Evolutionary conservation across 306 rosid species (phyloP).

Genomic region (Prunus mume): DNA sequence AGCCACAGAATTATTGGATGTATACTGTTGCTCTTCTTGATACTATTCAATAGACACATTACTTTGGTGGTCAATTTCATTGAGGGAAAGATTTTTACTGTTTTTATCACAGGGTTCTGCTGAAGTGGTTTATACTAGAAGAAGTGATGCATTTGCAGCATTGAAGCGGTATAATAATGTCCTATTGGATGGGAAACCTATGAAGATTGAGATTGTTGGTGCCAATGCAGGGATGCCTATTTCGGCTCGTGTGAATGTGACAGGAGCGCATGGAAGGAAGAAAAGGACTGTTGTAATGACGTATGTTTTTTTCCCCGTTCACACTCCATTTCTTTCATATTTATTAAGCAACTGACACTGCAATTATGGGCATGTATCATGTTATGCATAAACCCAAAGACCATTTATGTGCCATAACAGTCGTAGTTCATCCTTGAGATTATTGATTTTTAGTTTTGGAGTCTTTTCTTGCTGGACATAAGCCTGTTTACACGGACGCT

Average conservation of each 20-base stretch:
- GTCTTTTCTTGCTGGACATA: not conserved
- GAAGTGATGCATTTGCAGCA: slow-evolving; percentile 98
- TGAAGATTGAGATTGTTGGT: slow-evolving; percentile 92
- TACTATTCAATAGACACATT: not conserved
- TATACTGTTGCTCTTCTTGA: not conserved
- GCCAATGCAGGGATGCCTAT: slow-evolving; percentile 58
- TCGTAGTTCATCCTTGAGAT: not conserved
- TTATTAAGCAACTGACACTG: not conserved
- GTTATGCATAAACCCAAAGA: not conserved
- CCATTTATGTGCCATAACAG: not conserved
- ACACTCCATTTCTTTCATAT: not conserved
- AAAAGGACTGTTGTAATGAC: slow-evolving; percentile 80
- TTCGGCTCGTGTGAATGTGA: slow-evolving; percentile 81
- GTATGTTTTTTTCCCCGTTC: slow-evolving; percentile 41
- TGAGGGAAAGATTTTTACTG: not conserved
- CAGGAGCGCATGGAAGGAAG: slow-evolving; percentile 73
- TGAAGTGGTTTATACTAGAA: slow-evolving; percentile 82
- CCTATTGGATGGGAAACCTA: slow-evolving; percentile 86
- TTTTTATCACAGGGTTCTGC: slow-evolving; percentile 75
- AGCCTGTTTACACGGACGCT: too few relatives aligned
- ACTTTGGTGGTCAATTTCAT: not conserved
- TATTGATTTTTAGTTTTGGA: too few relatives aligned
- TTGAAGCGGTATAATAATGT: slow-evolving; percentile 84
- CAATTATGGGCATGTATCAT: not conserved
- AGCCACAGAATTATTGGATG: not conserved